A percentile compares a stretch with the other conserved stretches of the same genome.
These are phyloP conservation scores for Xerocomus amazonicus DNA, from an alignment of 1,284 basidiomycete species.

Conservation along the genomic window DNA sequence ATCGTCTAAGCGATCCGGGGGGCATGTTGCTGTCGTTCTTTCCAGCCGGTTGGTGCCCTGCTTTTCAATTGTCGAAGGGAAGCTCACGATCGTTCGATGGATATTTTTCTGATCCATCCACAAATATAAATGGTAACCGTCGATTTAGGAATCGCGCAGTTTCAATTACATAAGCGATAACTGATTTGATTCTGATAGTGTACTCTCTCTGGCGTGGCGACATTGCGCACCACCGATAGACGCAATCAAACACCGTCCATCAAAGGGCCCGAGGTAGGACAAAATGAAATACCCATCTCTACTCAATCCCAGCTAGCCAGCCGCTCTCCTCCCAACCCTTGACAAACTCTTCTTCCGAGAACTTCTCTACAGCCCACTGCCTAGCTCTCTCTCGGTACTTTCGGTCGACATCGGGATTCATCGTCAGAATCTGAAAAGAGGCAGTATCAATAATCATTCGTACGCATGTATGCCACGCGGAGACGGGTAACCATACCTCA, in stretches of 20 bases:
- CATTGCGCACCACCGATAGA: not conserved
- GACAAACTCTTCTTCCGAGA: constrained; percentile 78
- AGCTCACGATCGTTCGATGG: no score
- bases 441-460: constrained; percentile 9
- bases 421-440: constrained; percentile 40
- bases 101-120: no score
- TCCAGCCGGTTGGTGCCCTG: no score
- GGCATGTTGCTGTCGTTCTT: no score
- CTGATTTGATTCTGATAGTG: no score
- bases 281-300: constrained; percentile 5
- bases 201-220: no score
- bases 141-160: no score
- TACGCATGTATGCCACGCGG: constrained; percentile 6
- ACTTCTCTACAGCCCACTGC: constrained; percentile 63
- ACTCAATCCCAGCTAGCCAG: constrained; percentile 39
- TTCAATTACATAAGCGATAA: no score
- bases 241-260: not conserved
- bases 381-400: constrained; percentile 70
- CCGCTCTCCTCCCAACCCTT: constrained; percentile 66
- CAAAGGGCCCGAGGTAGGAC: not conserved
- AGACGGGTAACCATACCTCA: constrained; percentile 37
- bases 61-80: no score
- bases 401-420: constrained; percentile 53
- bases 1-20: no score
- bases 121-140: no score